These are phyloP conservation scores for Inga leiocalycina DNA, from an alignment of 306 rosid species.

Conservation along the genomic window DNA sequence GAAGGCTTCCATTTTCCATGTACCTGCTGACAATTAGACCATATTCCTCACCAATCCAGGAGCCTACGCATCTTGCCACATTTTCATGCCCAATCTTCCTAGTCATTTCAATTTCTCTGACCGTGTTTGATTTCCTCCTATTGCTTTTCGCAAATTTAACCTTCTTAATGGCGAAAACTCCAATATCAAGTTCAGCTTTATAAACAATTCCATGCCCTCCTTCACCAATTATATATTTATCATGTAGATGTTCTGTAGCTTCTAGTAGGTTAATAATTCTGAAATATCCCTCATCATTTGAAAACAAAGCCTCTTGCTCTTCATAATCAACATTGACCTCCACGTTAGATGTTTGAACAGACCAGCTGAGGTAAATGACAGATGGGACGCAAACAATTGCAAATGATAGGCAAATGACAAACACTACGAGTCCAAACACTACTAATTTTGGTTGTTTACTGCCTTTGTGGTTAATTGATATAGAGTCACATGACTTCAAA, in stretches of 20 bases:
- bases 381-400: neutral
- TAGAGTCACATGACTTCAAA: constrained; percentile 47
- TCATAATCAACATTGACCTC: neutral
- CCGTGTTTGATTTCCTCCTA: neutral
- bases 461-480: constrained; percentile 38
- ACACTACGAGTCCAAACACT: constrained; percentile 52
- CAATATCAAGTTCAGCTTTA: neutral
- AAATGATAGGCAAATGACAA: constrained; percentile 11
- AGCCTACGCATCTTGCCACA: neutral
- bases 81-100: neutral
- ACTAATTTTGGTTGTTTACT: constrained; percentile 43
- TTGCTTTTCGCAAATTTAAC: neutral
- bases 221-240: neutral
- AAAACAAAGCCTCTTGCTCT: neutral
- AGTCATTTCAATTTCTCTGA: constrained; percentile 1
- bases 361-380: constrained; percentile 6
- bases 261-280: neutral
- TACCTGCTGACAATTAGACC: neutral
- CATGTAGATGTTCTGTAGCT: neutral
- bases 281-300: neutral
- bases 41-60: neutral
- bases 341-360: neutral
- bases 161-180: constrained; percentile 4
- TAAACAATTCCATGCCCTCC: constrained; percentile 10
- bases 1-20: constrained; percentile 2